Percentiles rank a stretch among this genome's conserved stretches.
phyloP scores from a whole-genome alignment of 495 filamentous ascomycete species.

The Neurospora sp. region DNA sequence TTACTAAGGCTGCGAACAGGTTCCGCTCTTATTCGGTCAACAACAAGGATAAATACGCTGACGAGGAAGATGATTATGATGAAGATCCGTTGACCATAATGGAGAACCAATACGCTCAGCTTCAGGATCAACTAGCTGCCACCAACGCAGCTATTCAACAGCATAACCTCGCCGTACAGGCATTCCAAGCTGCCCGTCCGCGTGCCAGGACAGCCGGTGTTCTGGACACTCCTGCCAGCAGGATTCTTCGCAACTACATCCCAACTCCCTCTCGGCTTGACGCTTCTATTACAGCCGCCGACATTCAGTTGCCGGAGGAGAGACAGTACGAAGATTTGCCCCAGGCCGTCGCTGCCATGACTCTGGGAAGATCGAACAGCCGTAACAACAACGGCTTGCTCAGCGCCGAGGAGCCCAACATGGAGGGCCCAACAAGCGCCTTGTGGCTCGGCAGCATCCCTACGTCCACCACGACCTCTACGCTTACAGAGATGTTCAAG shows the following conservation, averaged over 20 bases:
- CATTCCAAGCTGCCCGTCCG: slow-evolving; percentile 79
- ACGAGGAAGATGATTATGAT: slow-evolving; percentile 79
- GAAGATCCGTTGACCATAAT: slow-evolving; percentile 59
- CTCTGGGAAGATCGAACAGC: slow-evolving; percentile 53
- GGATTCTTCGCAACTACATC: slow-evolving; percentile 67
- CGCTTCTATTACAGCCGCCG: slow-evolving; percentile 69
- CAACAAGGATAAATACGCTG: slow-evolving; percentile 94
- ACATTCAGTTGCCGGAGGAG: slow-evolving; percentile 61
- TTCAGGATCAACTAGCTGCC: slow-evolving; percentile 52
- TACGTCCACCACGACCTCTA: slow-evolving; percentile 91
- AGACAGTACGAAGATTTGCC: slow-evolving; percentile 57
- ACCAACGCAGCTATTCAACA: slow-evolving; percentile 87
- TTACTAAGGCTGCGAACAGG: slow-evolving; percentile 71
- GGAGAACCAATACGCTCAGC: slow-evolving; percentile 54
- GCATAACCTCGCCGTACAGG: slow-evolving; percentile 89
- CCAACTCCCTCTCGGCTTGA: slow-evolving; percentile 76
- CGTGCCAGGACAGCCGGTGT: slow-evolving; percentile 79
- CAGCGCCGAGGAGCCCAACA: slow-evolving; percentile 59
- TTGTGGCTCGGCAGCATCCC: slow-evolving; percentile 97
- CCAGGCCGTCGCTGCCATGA: slow-evolving; percentile 71
- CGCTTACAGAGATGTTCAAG: slow-evolving; percentile 85
- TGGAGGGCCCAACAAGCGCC: slow-evolving; percentile 85
- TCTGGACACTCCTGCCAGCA: slow-evolving; percentile 69
- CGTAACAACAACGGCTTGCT: slow-evolving; percentile 47
- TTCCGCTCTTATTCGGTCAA: slow-evolving; percentile 98